phyloP scores from a whole-genome alignment of 768 basidiomycete genomes.

The Lentinula raphanica region DNA sequence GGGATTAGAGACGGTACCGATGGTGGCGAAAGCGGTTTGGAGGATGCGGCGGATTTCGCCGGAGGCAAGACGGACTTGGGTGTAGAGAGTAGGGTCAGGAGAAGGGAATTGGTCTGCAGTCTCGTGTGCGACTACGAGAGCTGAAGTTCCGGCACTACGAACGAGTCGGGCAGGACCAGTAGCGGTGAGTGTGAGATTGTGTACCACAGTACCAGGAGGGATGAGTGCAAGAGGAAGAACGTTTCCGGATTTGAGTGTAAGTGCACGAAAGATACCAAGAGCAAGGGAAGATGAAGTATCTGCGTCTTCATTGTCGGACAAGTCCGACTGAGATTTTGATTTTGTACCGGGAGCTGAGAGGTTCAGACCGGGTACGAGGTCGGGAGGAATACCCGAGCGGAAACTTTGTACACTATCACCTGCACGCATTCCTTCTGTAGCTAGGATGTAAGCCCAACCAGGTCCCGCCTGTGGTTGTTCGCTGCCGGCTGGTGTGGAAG shows the following conservation, averaged over 20 bases:
- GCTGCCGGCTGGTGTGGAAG: neutral
- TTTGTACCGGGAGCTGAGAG: conserved; percentile 13
- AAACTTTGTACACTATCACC: conserved; percentile 88
- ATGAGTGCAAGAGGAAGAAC: conserved; percentile 89
- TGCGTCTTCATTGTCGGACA: conserved; percentile 11
- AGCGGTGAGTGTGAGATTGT: conserved; percentile 75
- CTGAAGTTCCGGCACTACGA: conserved; percentile 85
- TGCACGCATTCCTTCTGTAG: conserved; percentile 82
- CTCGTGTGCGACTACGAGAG: conserved; percentile 75
- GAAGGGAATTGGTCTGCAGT: conserved; percentile 40
- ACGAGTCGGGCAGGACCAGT: conserved; percentile 77
- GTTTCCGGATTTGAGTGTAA: conserved; percentile 86
- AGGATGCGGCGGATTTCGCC: conserved; percentile 89
- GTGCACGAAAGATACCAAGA: conserved; percentile 75
- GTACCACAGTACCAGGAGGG: conserved; percentile 87
- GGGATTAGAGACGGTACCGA: conserved; percentile 89
- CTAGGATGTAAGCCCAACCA: conserved; percentile 88
- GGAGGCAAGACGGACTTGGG: conserved; percentile 81
- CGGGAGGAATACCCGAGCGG: conserved; percentile 73
- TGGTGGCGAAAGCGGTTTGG: conserved; percentile 77
- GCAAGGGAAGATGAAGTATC: conserved; percentile 56
- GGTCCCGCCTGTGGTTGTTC: conserved; percentile 30
- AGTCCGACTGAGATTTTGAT: conserved; percentile 7
- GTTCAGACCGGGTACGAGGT: conserved; percentile 56
- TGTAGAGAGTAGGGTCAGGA: conserved; percentile 35